phyloP scores from a whole-genome alignment of 1,284 basidiomycete genomes.

The Pholiota adiposa region DNA sequence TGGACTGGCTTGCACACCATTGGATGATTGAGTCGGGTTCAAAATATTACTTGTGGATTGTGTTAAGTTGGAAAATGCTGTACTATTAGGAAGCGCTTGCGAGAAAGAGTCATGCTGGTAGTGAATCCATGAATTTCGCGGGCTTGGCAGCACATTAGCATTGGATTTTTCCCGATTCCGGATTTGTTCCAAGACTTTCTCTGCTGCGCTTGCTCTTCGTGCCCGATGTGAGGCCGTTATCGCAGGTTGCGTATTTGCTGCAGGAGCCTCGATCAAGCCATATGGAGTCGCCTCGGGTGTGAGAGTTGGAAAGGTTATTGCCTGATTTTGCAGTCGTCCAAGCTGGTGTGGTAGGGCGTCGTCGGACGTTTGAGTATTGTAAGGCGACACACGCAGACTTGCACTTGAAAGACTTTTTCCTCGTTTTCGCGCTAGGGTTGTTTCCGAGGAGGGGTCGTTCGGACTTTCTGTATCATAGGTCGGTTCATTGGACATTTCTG shows the following conservation, averaged over 20 bases:
- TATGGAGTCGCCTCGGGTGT: constrained; percentile 16
- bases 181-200: constrained; percentile 60
- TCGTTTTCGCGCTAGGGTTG: constrained; percentile 39
- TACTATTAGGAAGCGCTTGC: constrained; percentile 12
- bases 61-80: constrained; percentile 14
- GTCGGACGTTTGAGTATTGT: constrained; percentile 8
- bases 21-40: constrained; percentile 6
- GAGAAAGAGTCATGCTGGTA: constrained; percentile 34
- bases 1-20: constrained; percentile 25
- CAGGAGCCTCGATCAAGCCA: constrained; percentile 20
- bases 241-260: constrained; percentile 25
- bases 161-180: constrained; percentile 50
- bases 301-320: constrained; percentile 15
- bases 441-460: constrained; percentile 20
- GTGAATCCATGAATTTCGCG: constrained; percentile 48
- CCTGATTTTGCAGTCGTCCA: constrained; percentile 4
- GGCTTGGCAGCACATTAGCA: constrained; percentile 33
- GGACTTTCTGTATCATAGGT: constrained; percentile 20
- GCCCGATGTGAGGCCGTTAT: constrained; percentile 40
- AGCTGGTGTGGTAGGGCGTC: constrained; percentile 8
- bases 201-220: constrained; percentile 58
- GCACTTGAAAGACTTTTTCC: constrained; percentile 32
- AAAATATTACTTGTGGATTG: constrained; percentile 8
- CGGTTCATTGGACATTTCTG: constrained; percentile 23
- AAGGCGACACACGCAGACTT: constrained; percentile 15